These are phyloP conservation scores for Smallanthus sonchifolius DNA, from an alignment of 129 eudicot species.

Conservation along the genomic window DNA sequence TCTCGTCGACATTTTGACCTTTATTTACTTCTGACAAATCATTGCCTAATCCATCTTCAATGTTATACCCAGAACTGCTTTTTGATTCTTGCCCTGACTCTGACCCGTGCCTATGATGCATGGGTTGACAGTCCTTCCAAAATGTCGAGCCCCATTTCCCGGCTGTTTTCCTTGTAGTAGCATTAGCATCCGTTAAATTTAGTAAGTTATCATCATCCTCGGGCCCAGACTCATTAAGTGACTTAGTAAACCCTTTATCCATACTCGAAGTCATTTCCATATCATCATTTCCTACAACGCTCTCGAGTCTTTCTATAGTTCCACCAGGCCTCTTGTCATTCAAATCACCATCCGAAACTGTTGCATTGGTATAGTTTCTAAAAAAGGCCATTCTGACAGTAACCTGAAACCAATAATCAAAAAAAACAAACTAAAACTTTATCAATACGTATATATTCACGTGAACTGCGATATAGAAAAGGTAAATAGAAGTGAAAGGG, in stretches of 20 bases:
- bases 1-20: constrained; percentile 59
- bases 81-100: constrained; percentile 78
- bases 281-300: constrained; percentile 27
- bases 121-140: constrained; percentile 77
- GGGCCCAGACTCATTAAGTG: constrained; percentile 28
- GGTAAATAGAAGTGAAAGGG: not conserved
- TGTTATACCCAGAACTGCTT: constrained; percentile 67
- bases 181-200: constrained; percentile 32
- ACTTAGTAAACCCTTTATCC: constrained; percentile 44
- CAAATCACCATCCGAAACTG: constrained; percentile 44
- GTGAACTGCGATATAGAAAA: not conserved
- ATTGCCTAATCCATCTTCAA: constrained; percentile 52
- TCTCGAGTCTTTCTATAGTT: constrained; percentile 33
- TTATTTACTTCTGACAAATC: constrained; percentile 44
- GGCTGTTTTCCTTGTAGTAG: constrained; percentile 31
- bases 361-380: constrained; percentile 51
- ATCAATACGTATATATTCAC: not conserved
- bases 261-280: constrained; percentile 44
- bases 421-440: not conserved
- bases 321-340: constrained; percentile 44
- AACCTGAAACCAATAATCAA: constrained; percentile 21
- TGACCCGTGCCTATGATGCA: constrained; percentile 36
- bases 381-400: constrained; percentile 58
- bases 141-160: constrained; percentile 86
- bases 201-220: constrained; percentile 31